phyloP scores from a whole-genome alignment of 176 grass and related monocot species.

The Triticum monococcum region DNA sequence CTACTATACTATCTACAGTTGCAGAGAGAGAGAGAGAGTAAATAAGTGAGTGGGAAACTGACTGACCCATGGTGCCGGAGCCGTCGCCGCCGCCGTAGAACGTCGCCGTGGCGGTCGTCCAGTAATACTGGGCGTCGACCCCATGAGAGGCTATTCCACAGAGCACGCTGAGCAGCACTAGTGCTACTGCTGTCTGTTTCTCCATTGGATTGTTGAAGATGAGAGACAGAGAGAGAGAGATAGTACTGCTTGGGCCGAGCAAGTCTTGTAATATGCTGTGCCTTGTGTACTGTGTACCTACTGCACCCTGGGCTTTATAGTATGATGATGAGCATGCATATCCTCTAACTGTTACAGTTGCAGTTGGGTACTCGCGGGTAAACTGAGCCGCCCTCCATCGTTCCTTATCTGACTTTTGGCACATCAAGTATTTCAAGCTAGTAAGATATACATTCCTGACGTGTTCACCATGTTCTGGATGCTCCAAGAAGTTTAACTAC shows the following conservation, averaged over 20 bases:
- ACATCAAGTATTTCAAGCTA: conserved; percentile 24
- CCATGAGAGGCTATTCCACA: conserved; percentile 11
- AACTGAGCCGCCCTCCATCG: background rate
- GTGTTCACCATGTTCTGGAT: conserved; percentile 34
- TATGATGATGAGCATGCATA: background rate
- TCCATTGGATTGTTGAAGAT: conserved; percentile 14
- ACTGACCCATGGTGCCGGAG: conserved; percentile 59
- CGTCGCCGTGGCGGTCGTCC: conserved; percentile 40
- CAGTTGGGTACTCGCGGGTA: background rate
- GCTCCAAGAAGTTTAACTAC: background rate
- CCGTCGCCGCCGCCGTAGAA: conserved; percentile 61
- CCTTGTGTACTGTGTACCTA: background rate
- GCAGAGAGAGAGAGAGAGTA: background rate
- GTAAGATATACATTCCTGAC: conserved; percentile 25
- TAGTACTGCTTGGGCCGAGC: background rate
- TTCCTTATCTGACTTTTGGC: conserved; percentile 41
- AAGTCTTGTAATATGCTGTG: background rate
- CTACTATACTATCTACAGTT: background rate
- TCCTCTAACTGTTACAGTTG: background rate
- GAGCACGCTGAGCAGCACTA: background rate
- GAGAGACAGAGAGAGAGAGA: background rate
- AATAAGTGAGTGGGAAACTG: background rate
- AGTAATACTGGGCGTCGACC: conserved; percentile 21
- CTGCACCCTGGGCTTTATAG: conserved; percentile 36
- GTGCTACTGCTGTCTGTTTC: background rate